Percentiles rank a stretch among this genome's conserved stretches.
These are phyloP conservation scores for Kuraishia cidri DNA, from an alignment of 805 yeast species.

Conservation along the genomic window DNA sequence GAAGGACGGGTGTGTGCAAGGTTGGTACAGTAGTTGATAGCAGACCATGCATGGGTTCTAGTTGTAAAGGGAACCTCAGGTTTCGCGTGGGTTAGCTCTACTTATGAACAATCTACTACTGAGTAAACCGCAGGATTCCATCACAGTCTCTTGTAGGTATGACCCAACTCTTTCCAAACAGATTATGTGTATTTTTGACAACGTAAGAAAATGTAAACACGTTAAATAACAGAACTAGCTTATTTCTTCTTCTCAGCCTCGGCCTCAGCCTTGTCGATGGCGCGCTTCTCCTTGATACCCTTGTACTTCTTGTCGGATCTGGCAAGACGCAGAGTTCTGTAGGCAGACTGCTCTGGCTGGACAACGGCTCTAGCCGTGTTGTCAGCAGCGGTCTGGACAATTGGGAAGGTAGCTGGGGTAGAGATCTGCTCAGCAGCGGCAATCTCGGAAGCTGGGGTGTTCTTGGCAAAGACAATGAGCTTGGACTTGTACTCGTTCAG, in stretches of 20 bases:
- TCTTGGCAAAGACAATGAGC: constrained; percentile 92
- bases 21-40: too few species aligned
- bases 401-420: constrained; percentile 81
- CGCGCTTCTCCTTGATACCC: constrained; percentile 98
- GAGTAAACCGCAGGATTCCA: too few species aligned
- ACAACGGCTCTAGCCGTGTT: constrained; percentile 85
- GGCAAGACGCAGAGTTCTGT: constrained; percentile 91
- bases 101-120: too few species aligned
- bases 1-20: too few species aligned
- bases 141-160: too few species aligned
- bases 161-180: too few species aligned
- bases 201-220: too few species aligned
- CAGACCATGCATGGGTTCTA: too few species aligned
- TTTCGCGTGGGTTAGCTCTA: too few species aligned
- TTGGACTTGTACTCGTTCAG: constrained; percentile 93
- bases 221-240: too few species aligned
- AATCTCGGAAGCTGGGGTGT: constrained; percentile 63
- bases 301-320: constrained; percentile 88
- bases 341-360: constrained; percentile 65
- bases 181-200: too few species aligned
- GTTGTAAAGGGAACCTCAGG: too few species aligned
- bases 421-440: constrained; percentile 61
- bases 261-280: constrained; percentile 95
- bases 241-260: constrained; percentile 99
- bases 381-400: constrained; percentile 69